Base-by-base conservation (phyloP, 2,329 filamentous ascomycete genomes). In the Xylaria sp. region DNA sequence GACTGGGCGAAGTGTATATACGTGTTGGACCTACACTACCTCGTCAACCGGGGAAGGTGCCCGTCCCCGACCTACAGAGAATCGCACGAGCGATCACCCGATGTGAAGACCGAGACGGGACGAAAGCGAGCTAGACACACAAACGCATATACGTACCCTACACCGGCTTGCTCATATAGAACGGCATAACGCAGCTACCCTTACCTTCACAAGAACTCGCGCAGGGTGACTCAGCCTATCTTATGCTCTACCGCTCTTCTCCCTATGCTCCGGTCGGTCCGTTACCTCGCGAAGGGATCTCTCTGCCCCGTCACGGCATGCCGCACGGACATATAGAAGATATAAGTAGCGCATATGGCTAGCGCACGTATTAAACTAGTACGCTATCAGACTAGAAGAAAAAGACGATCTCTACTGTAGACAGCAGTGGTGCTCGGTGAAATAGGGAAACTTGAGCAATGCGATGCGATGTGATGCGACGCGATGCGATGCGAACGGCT, bases 181-280 rank as follows among this genome's bases (percentile, higher is more conserved):
- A 55, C 19, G 14, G 19, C 19, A 30, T 11, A 39, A 55, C 48
- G 65, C 48, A 60, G 60, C 60, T 67, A 60, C 50, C 65, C 55
- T 54, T 48, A 47, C 17, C 19, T 47, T 14, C n/a, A 47, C n/a
- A 47, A 50, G 24, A 32, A 36, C 14, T 21, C 9, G 32, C 24
- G 24, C 21, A 51, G 8, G 42, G 39, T 14, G 42, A 47, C 8
- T 47, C 6, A 17, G n/a, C 17, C 17, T 47, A 47, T 47, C 4
- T 36, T 27, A 36, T 36, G 42, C 30, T 47, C 30, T 50, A 27
- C 45, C 30, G 30, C 17, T 47, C 17, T 47, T 19, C 17, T 47
- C 8, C 17, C 17, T 19, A 17, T 19, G 17, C n/a, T 17, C 42
- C 8, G 19, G n/a, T 47, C 42, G 5, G 17, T 3, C 42, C 42